Evolutionary conservation across 106 monocot species (phyloP).

Genomic region (Platanthera zijinensis): DNA sequence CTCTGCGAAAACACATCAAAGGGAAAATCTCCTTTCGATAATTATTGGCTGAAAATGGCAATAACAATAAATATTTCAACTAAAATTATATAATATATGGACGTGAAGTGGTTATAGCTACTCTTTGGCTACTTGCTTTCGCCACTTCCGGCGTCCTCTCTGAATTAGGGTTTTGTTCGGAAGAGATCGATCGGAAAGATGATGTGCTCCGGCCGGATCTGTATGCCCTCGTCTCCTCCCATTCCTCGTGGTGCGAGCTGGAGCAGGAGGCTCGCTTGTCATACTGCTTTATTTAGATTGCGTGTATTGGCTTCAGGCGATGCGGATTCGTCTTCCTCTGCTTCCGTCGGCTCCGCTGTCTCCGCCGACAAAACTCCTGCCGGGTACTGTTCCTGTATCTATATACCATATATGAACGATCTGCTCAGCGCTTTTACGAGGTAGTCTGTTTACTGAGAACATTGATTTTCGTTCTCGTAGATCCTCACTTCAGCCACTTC

Average conservation of each 20-base stretch:
- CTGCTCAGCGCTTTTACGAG: background rate
- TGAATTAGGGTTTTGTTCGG: background rate
- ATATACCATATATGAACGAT: background rate
- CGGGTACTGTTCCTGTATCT: conserved; percentile 7
- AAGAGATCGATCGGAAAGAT: conserved; percentile 14
- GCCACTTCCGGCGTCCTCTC: background rate
- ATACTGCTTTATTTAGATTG: conserved; percentile 7
- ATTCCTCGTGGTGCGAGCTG: background rate
- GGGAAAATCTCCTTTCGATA: too few species aligned
- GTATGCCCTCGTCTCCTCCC: conserved; percentile 17
- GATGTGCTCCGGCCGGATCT: conserved; percentile 40
- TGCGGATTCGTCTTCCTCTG: conserved; percentile 11
- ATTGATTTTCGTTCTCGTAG: background rate
- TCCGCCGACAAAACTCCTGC: conserved; percentile 31
- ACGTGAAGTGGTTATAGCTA: background rate
- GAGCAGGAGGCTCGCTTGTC: background rate
- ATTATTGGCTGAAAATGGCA: too few species aligned
- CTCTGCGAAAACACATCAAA: too few species aligned
- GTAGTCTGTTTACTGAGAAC: background rate
- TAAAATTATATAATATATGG: too few species aligned
- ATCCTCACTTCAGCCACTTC: background rate
- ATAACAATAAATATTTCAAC: too few species aligned
- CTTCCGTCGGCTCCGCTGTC: conserved; percentile 12
- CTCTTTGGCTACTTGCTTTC: background rate
- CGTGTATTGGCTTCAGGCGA: conserved; percentile 20